A percentile compares a stretch with the other conserved stretches of the same genome.
These are phyloP conservation scores for Leishmania tropica DNA, from an alignment of 208 protist species.

Conservation along the genomic window DNA sequence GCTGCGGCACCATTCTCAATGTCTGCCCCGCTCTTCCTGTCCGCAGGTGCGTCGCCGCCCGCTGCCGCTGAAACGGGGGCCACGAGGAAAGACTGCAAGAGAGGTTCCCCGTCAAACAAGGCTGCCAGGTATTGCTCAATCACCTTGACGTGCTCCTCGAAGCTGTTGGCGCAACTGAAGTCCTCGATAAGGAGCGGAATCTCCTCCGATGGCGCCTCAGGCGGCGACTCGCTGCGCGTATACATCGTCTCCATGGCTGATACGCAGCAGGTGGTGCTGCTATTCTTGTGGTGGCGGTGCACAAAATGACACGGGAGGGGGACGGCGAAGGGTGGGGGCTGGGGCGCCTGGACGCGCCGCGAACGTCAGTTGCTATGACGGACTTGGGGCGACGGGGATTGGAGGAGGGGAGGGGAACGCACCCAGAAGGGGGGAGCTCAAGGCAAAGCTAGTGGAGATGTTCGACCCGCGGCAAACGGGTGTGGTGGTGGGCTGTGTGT, in stretches of 20 bases:
- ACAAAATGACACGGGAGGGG: not conserved
- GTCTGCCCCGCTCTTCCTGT: not conserved
- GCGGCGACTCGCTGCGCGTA: not conserved
- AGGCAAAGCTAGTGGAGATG: not conserved
- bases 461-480: not conserved
- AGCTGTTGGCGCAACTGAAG: constrained; percentile 74
- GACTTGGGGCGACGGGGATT: not conserved
- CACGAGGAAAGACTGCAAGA: constrained; percentile 46
- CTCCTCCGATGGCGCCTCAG: constrained; percentile 20
- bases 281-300: not conserved
- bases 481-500: not conserved
- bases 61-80: constrained; percentile 1
- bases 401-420: not conserved
- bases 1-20: not conserved
- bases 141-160: constrained; percentile 59
- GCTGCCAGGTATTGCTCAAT: constrained; percentile 58
- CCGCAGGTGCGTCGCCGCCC: not conserved
- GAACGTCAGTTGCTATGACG: not conserved
- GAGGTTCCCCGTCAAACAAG: constrained; percentile 41
- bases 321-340: not conserved
- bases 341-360: not conserved
- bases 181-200: constrained; percentile 74
- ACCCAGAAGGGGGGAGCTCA: not conserved
- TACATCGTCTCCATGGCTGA: constrained; percentile 2
- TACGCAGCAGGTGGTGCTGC: not conserved